phyloP scores from a whole-genome alignment of 371 early-diverging fungal genomes.

The Mucor saturninus region DNA sequence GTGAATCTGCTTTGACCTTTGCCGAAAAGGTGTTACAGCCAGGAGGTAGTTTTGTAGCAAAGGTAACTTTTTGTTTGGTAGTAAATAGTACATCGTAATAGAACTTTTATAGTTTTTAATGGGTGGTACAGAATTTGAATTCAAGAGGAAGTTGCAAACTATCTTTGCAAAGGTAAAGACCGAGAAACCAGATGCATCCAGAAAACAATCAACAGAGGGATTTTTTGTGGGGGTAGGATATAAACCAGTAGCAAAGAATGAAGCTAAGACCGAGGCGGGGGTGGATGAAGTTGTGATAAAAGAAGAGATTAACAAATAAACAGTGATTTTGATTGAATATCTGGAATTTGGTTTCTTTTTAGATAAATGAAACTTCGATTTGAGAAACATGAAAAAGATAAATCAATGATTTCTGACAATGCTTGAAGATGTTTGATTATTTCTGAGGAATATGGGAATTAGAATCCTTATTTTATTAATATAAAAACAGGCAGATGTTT shows the following conservation, averaged over 20 bases:
- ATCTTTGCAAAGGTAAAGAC: conserved; percentile 56
- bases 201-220: conserved; percentile 77
- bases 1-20: conserved; percentile 68
- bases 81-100: not conserved
- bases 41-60: conserved; percentile 76
- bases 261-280: not conserved
- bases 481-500: too few relatives aligned
- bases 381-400: too few relatives aligned
- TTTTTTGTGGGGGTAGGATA: conserved; percentile 71
- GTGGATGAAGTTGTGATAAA: not conserved
- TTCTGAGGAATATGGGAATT: too few relatives aligned
- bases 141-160: conserved; percentile 46
- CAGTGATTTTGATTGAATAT: too few relatives aligned
- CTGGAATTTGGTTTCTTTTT: too few relatives aligned
- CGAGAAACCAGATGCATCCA: conserved; percentile 74
- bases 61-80: conserved; percentile 49
- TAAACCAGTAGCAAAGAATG: conserved; percentile 10
- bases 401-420: too few relatives aligned
- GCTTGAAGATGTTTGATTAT: too few relatives aligned
- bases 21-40: conserved; percentile 61
- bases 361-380: too few relatives aligned
- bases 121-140: conserved; percentile 66
- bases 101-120: conserved; percentile 55
- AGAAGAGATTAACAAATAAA: too few relatives aligned
- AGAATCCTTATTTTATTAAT: too few relatives aligned